Base-by-base conservation (phyloP, 257 asterid species). In the Striga asiatica region DNA sequence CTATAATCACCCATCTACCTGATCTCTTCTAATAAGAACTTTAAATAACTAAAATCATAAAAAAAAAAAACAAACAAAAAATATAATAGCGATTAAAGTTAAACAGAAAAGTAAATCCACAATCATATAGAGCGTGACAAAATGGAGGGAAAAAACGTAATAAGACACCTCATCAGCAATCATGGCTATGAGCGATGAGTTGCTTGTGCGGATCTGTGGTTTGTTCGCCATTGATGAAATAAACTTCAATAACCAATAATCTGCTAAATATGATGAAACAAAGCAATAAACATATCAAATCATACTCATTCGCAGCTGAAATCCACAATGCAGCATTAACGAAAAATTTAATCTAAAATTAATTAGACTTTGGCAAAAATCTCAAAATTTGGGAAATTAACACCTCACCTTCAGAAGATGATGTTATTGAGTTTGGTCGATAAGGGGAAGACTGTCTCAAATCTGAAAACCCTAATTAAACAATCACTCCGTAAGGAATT, bases 161-260 rank as follows among this genome's bases (percentile, higher is more conserved):
- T 19, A 5, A 0, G 57, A 35, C 64, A 89, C 97, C 97, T 89
- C 97, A 65, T 89, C 97, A 45, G 89, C 97, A 39, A 89, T 89
- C 97, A 89, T 89, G 20, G 95, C 88, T 57, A 89, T 79, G 65
- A 89, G 88, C 21, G 97, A 95, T 6, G 97, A 89, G 72, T 58
- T 85, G 60, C 41, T 85, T 2, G 94, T 70, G 56, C 83, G 93
- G 77, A 89, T 74, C 72, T 81, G 94, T 66, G 88, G 63, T 66
- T 77, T 78, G 71, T 83, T 83, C 17, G 95, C 97, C 97, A 89
- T 85, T 73, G 73, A 65, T 55, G 12, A 42, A 6, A 13, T 1
- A 16, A 43, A 43, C 16, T 42, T 39, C 50, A 12, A 19, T 0
- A 11, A 28, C 13, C 24, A 8, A 42, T 25, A n/a, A 35, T 53